Evolutionary conservation across 2,329 filamentous ascomycete species (phyloP), one percentile per base, ranked within the genome.

Genomic region (Aspergillus amoenus): DNA sequence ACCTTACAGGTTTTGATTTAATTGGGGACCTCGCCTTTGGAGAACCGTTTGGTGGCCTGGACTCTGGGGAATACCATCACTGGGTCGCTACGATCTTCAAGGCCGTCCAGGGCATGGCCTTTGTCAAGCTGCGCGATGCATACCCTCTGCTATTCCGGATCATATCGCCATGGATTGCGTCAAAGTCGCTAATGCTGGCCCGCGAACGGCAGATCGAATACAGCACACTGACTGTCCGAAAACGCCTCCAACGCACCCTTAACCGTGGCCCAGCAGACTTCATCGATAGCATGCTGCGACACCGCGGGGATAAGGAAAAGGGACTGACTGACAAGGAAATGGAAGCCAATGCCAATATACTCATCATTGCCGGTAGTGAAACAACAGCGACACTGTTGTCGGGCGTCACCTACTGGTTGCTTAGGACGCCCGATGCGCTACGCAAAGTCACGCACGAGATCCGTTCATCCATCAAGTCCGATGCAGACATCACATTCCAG

Each of bases 331-430:
- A 32, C 11, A 42, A 7, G 53, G 55, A 62, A 45, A 57, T 64
- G 24, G 57, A 59, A 22, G 34, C 59, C 17, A 64, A 65, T 27
- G 58, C 59, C 18, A 57, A 60, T 18, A 17, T 63, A 5, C 64
- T 73, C 27, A 65, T 82, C 22, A 67, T 78, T 11, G 80, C 79
- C 7, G 80, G 81, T 4, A 79, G 76, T 3, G 81, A 83, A 62
- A 84, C 81, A 5, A 82, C 80, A 0, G 78, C 80, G 0, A 81
- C 79, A 0, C 67, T 78, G 4, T 69, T 82, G n/a, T 72, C 60
- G 64, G 78, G 61, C 62, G 70, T 58, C 11, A 69, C 70, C 9
- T 82, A 73, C 57, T 65, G 77, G 4, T 66, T 83, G 9, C 64
- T 79, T 3, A 71, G 66, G 3, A 69, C 79, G 55, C 74, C 72